Evolutionary conservation across 2,329 filamentous ascomycete genomes (phyloP).

Genomic region (Ploettnerulaceae sp.): DNA sequence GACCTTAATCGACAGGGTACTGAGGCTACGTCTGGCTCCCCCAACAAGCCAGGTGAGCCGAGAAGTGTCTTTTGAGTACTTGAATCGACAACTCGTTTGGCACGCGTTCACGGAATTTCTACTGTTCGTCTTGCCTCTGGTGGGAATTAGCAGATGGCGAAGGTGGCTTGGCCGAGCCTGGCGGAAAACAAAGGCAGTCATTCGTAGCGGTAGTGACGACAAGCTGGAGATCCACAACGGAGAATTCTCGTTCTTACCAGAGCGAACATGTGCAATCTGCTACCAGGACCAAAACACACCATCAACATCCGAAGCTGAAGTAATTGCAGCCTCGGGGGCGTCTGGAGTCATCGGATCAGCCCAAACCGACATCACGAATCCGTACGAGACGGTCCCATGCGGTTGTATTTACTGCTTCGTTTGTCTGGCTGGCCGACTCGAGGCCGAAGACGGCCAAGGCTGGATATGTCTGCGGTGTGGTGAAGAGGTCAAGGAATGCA

Average conservation of each 20-base stretch:
- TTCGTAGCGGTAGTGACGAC: slow-evolving; percentile 47
- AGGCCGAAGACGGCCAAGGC: slow-evolving; percentile 89
- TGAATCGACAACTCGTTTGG: slow-evolving; percentile 97
- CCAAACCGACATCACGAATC: slow-evolving; percentile 91
- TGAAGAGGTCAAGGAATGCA: slow-evolving; percentile 75
- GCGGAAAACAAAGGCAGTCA: slow-evolving; percentile 68
- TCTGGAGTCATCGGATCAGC: slow-evolving; percentile 79
- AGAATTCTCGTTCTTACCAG: slow-evolving; percentile 80
- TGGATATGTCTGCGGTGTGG: slow-evolving; percentile 91
- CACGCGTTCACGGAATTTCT: slow-evolving; percentile 99
- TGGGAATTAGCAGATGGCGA: slow-evolving; percentile 89
- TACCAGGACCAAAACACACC: slow-evolving; percentile 85
- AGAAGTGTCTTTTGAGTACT: slow-evolving; percentile 94
- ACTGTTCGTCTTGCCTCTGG: slow-evolving; percentile 93
- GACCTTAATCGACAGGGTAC: slow-evolving; percentile 78
- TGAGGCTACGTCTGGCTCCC: slow-evolving; percentile 80
- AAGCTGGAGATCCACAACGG: slow-evolving; percentile 55
- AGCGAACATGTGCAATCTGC: slow-evolving; percentile 93
- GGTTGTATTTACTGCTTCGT: slow-evolving; percentile 95
- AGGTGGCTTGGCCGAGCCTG: slow-evolving; percentile 84
- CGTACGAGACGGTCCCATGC: slow-evolving; percentile 86
- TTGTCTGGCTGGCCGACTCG: slow-evolving; percentile 83
- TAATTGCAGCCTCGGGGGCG: slow-evolving; percentile 62
- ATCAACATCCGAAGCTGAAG: slow-evolving; percentile 67
- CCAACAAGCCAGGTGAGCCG: slow-evolving; percentile 79